Evolutionary conservation across 345 rosid species (phyloP).

Genomic region (Gossypium turneri): DNA sequence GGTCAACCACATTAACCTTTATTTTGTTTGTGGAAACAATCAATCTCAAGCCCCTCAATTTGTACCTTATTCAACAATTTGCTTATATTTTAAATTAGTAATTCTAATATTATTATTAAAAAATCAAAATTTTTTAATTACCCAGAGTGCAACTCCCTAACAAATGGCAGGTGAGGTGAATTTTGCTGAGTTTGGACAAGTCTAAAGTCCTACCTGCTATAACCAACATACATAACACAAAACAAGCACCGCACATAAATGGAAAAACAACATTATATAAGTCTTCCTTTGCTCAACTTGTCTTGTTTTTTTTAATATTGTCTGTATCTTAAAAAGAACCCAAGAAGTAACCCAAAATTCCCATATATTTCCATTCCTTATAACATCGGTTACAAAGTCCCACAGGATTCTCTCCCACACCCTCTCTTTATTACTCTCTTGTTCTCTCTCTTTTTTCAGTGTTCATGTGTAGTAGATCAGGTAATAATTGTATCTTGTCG

Average conservation of each 20-base stretch:
- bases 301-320: neutral
- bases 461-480: neutral
- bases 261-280: neutral
- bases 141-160: slow-evolving; percentile 10
- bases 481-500: slow-evolving; percentile 16
- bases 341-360: neutral
- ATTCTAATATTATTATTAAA: no score
- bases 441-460: neutral
- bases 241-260: neutral
- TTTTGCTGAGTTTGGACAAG: slow-evolving; percentile 16
- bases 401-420: neutral
- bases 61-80: neutral
- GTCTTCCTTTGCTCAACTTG: neutral
- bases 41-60: neutral
- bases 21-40: neutral
- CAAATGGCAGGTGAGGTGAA: slow-evolving; percentile 28
- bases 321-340: neutral
- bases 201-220: slow-evolving; percentile 1
- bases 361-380: neutral
- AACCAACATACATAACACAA: neutral
- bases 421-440: no score
- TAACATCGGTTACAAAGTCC: neutral
- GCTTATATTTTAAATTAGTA: neutral
- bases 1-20: neutral
- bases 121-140: neutral